Percentiles rank a stretch among this genome's conserved stretches.
These are phyloP conservation scores for Fusarium sarcochroum DNA, from an alignment of 2,329 filamentous ascomycete genomes.

Conservation along the genomic window DNA sequence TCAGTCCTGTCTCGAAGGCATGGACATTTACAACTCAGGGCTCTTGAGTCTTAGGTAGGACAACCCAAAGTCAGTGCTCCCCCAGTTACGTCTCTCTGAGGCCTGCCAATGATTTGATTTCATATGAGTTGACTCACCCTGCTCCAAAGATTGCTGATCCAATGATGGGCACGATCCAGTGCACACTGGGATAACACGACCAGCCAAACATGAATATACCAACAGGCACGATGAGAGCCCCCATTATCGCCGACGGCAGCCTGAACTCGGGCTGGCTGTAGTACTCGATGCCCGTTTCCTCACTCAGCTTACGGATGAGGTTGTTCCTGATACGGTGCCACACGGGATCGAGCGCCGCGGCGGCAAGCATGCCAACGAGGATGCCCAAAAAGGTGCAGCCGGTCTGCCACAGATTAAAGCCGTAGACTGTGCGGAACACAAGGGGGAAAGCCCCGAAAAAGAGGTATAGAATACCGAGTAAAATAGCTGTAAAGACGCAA, in stretches of 20 bases:
- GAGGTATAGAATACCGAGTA: conserved; percentile 90
- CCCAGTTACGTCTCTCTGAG: conserved; percentile 10
- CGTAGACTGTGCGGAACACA: conserved; percentile 81
- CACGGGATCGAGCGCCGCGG: conserved; percentile 73
- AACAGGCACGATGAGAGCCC: conserved; percentile 82
- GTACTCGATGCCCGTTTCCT: conserved; percentile 65
- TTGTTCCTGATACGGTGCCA: conserved; percentile 73
- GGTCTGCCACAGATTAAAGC: conserved; percentile 82
- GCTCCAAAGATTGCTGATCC: conserved; percentile 78
- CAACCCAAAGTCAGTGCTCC: background rate
- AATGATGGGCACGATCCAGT: conserved; percentile 84
- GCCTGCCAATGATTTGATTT: conserved; percentile 18
- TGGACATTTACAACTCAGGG: conserved; percentile 1
- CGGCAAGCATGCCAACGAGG: conserved; percentile 76
- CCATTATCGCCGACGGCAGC: conserved; percentile 80
- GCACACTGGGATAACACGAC: conserved; percentile 81
- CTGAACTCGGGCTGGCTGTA: conserved; percentile 88
- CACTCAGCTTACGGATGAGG: conserved; percentile 68
- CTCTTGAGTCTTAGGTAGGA: conserved; percentile 5
- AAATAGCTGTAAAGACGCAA: conserved; percentile 84
- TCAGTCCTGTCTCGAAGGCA: conserved; percentile 20
- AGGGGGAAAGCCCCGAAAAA: conserved; percentile 92
- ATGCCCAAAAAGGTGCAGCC: conserved; percentile 85
- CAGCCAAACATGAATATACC: conserved; percentile 92
- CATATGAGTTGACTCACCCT: conserved; percentile 66